Percentiles rank a stretch among this genome's conserved stretches.
Evolutionary conservation across 192 early-diverging fungal genomes (phyloP).

Genomic region (Gigaspora rosea): DNA sequence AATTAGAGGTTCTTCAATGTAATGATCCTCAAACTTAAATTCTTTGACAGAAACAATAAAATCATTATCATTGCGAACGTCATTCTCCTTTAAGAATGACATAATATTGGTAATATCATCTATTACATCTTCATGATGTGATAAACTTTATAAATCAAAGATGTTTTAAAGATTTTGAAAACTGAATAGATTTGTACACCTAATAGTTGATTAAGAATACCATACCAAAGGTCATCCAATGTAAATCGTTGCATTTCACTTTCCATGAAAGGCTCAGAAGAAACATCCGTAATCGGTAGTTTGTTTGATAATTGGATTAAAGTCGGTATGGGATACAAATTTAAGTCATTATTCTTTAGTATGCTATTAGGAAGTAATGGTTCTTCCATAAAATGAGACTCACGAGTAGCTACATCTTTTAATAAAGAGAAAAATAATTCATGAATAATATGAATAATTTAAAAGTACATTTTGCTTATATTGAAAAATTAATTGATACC

Average conservation of each 20-base stretch:
- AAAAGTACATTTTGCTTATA: not conserved
- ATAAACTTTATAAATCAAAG: no score
- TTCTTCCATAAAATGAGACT: not conserved
- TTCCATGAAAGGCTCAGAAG: not conserved
- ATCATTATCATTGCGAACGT: not conserved
- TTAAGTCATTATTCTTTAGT: not conserved
- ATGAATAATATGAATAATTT: not conserved
- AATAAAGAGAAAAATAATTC: not conserved
- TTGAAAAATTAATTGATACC: not conserved
- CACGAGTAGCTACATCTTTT: not conserved
- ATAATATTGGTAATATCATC: not conserved
- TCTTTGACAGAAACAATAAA: not conserved
- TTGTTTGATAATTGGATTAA: not conserved
- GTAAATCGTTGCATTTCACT: not conserved
- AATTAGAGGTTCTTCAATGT: slow-evolving; percentile 11
- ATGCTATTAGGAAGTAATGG: slow-evolving; percentile 3
- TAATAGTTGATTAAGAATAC: not conserved
- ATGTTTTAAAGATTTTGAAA: no score
- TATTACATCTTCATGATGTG: not conserved
- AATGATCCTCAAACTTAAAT: not conserved
- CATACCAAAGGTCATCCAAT: slow-evolving; percentile 16
- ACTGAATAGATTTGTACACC: not conserved
- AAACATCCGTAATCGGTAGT: not conserved
- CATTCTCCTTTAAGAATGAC: not conserved
- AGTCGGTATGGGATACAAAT: not conserved